Conservation (phyloP, 148 eudicot genomes). For the Tetragonia tetragonoides region DNA sequence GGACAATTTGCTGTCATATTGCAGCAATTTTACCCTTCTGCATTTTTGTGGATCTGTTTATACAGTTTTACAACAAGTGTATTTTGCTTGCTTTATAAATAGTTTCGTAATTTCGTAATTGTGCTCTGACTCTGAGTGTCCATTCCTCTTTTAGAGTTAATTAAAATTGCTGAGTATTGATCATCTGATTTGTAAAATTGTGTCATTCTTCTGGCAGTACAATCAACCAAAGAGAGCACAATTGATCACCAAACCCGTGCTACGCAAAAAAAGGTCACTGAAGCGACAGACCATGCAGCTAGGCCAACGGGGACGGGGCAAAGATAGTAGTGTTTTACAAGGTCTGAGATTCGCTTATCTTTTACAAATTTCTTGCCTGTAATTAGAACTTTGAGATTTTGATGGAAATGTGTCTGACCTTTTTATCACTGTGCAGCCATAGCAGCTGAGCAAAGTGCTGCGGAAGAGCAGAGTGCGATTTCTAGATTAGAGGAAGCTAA, state of each 20-base stretch:
- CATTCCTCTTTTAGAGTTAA: neutral
- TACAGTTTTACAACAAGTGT: too few species aligned
- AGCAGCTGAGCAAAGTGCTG: constrained; percentile 42
- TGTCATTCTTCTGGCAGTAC: constrained; percentile 36
- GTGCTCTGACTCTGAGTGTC: neutral
- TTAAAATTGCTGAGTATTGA: neutral
- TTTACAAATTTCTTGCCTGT: neutral
- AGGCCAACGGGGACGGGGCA: constrained; percentile 51
- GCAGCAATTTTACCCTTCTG: too few species aligned
- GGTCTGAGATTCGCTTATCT: constrained; percentile 34
- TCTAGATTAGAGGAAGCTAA: constrained; percentile 54
- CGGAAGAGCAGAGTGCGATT: constrained; percentile 40
- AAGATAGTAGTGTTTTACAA: constrained; percentile 54
- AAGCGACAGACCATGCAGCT: constrained; percentile 44
- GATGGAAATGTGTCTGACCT: neutral
- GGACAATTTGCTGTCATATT: too few species aligned
- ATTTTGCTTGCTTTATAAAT: too few species aligned
- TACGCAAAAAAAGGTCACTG: constrained; percentile 77
- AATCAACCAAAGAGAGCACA: constrained; percentile 49
- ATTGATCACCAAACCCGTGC: constrained; percentile 42
- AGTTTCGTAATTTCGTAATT: too few species aligned
- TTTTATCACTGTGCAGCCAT: constrained; percentile 34
- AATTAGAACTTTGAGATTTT: neutral
- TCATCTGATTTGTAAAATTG: neutral
- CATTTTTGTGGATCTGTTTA: too few species aligned